Percentiles rank a stretch among this genome's conserved stretches.
Conservation (phyloP, 2,329 filamentous ascomycete genomes). For the Drechslerella stenobrocha region DNA sequence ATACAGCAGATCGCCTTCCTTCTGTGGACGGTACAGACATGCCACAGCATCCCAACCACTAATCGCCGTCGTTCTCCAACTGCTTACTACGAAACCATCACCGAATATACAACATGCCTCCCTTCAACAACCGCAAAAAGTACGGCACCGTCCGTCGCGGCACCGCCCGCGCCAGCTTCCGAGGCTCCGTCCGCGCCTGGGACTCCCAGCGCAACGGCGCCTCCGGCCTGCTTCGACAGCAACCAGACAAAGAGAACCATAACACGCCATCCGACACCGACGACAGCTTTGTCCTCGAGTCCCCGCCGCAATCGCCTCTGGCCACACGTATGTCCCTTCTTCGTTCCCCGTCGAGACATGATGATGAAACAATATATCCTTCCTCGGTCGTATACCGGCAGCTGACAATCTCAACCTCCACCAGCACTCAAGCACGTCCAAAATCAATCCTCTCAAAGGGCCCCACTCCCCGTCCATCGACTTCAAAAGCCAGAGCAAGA, state of each 20-base stretch:
- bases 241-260: conserved; percentile 8
- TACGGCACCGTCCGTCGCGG: conserved; percentile 44
- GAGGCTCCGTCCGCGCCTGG: conserved; percentile 35
- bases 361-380: conserved; percentile 4
- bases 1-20: too few relatives aligned
- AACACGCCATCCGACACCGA: neutral
- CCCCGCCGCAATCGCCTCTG: conserved; percentile 30
- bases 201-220: conserved; percentile 38
- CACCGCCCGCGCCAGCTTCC: conserved; percentile 17
- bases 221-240: conserved; percentile 13
- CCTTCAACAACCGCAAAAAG: conserved; percentile 13
- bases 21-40: too few relatives aligned
- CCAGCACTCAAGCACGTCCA: neutral
- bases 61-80: neutral
- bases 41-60: neutral
- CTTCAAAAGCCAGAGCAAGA: neutral
- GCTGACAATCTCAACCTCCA: neutral
- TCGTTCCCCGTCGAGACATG: neutral
- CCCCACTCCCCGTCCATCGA: too few relatives aligned
- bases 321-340: conserved; percentile 5
- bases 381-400: neutral
- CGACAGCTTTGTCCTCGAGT: conserved; percentile 34
- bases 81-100: neutral
- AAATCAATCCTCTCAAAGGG: conserved; percentile 1
- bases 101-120: neutral